phyloP scores from a whole-genome alignment of 2,329 filamentous ascomycete species.

The Fusarium pseudonygamai region DNA sequence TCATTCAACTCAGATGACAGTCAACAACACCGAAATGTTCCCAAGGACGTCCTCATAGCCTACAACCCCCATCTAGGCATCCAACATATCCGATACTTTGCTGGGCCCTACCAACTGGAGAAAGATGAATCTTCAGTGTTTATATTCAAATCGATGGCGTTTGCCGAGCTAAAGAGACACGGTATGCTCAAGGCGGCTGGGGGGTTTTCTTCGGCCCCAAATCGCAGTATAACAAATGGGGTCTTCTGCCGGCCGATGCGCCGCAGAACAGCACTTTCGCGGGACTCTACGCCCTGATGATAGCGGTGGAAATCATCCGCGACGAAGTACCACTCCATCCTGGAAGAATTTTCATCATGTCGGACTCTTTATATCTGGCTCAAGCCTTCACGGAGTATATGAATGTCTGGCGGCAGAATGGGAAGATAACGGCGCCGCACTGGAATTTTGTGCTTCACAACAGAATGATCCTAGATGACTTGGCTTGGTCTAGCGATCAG shows the following conservation, averaged over 20 bases:
- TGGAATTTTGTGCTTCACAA: not conserved
- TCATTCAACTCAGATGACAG: too few relatives aligned
- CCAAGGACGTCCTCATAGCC: not conserved
- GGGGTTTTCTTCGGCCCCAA: not conserved
- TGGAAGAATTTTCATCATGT: not conserved
- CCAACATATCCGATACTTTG: not conserved
- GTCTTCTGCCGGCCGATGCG: not conserved
- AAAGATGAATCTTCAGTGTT: not conserved
- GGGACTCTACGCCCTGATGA: rapidly evolving
- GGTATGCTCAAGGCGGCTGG: not conserved
- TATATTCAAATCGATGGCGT: not conserved
- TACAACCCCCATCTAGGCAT: not conserved
- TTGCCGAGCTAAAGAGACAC: not conserved
- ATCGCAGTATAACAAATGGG: not conserved
- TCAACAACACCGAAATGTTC: not conserved
- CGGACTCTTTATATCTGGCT: not conserved
- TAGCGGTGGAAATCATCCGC: not conserved
- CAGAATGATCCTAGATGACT: not conserved
- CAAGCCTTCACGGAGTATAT: not conserved
- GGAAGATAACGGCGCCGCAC: not conserved
- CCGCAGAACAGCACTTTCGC: not conserved
- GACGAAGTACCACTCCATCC: rapidly evolving
- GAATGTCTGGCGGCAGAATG: not conserved
- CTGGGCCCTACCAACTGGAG: not conserved
- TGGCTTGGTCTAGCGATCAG: rapidly evolving